phyloP scores from a whole-genome alignment of 2,329 filamentous ascomycete genomes.

The Pleoardoris graminearum region DNA sequence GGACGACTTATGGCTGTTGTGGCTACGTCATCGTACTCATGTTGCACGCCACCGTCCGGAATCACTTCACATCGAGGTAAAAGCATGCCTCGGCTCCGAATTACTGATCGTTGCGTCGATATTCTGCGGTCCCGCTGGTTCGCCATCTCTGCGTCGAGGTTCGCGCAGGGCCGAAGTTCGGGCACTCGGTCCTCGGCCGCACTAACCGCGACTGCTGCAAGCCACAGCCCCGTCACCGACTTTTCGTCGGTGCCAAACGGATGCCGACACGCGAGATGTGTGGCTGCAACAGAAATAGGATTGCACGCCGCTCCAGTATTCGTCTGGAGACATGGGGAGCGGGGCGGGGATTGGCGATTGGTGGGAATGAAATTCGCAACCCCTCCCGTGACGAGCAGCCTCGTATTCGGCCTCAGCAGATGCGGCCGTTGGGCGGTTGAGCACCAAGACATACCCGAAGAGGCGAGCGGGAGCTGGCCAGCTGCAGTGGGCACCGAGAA shows the following conservation, averaged over 20 bases:
- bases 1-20: slow-evolving; percentile 3
- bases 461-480: not conserved
- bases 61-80: not conserved
- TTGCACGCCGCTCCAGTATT: not conserved
- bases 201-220: slow-evolving; percentile 15
- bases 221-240: slow-evolving; percentile 29
- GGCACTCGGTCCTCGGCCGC: not conserved
- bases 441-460: not conserved
- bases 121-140: not conserved
- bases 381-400: slow-evolving; percentile 4
- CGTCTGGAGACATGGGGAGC: not conserved
- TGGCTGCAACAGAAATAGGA: slow-evolving; percentile 16
- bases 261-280: slow-evolving; percentile 3
- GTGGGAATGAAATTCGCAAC: slow-evolving; percentile 1
- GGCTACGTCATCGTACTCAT: not conserved
- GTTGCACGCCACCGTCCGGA: not conserved
- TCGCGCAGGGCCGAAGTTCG: slow-evolving; percentile 1
- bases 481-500: not conserved
- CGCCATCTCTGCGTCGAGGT: not conserved
- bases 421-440: not conserved
- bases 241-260: slow-evolving; percentile 19
- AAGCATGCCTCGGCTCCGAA: not conserved
- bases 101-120: not conserved
- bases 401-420: not conserved
- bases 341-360: not conserved